These are phyloP conservation scores for Pythium sukuiense DNA, from an alignment of 352 stramenopile genomes.

Conservation along the genomic window DNA sequence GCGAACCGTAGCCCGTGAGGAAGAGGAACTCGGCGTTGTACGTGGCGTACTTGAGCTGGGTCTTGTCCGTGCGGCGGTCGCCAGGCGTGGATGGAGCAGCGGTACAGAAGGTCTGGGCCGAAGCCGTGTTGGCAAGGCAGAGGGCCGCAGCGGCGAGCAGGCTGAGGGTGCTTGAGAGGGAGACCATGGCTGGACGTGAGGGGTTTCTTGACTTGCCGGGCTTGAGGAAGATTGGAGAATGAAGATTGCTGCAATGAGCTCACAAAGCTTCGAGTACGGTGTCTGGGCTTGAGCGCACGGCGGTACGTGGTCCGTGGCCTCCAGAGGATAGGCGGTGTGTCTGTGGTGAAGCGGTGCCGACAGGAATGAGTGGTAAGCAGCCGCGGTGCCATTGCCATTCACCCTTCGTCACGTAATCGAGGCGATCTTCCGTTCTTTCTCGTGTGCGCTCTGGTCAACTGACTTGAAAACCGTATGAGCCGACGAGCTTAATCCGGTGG, in stretches of 20 bases:
- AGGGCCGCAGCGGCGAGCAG: neutral
- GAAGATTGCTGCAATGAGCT: neutral
- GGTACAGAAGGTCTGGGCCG: constrained; percentile 48
- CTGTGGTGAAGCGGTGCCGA: neutral
- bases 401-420: neutral
- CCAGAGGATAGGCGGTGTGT: neutral
- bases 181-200: neutral
- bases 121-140: constrained; percentile 13
- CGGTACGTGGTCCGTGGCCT: no score
- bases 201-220: neutral
- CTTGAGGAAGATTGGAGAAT: neutral
- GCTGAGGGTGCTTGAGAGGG: neutral
- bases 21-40: constrained; percentile 71
- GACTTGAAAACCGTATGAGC: neutral
- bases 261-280: no score
- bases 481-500: neutral
- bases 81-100: constrained; percentile 36
- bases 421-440: neutral
- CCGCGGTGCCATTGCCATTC: neutral
- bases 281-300: no score
- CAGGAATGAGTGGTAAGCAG: neutral
- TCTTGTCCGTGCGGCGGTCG: neutral
- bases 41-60: constrained; percentile 58
- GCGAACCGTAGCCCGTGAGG: constrained; percentile 39
- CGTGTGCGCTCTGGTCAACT: neutral